phyloP scores from a whole-genome alignment of 2,329 filamentous ascomycete genomes.

The Eurotiales sp. region DNA sequence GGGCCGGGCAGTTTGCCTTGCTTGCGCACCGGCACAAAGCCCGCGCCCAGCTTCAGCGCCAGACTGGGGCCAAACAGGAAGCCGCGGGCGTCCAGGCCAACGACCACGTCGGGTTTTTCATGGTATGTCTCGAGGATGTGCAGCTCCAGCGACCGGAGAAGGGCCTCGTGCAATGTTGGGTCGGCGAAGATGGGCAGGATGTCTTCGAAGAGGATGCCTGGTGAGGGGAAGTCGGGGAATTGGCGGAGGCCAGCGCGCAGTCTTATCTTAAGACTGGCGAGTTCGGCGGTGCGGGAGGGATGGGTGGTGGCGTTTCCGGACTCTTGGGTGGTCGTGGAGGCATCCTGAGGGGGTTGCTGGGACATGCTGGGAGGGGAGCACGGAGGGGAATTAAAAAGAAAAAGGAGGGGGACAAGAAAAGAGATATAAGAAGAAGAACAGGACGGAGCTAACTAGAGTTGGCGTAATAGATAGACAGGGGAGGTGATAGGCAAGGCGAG shows the following conservation, averaged over 20 bases:
- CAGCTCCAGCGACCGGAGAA: slow-evolving; percentile 81
- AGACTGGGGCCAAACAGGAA: slow-evolving; percentile 93
- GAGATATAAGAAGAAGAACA: background rate
- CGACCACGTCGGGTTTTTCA: slow-evolving; percentile 77
- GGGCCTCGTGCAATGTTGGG: slow-evolving; percentile 66
- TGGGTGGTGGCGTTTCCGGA: slow-evolving; percentile 42
- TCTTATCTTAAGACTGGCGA: slow-evolving; percentile 61
- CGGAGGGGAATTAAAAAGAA: slow-evolving; percentile 16
- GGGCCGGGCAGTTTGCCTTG: slow-evolving; percentile 91
- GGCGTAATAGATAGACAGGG: background rate
- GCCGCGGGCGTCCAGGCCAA: slow-evolving; percentile 89
- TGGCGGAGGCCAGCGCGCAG: slow-evolving; percentile 72
- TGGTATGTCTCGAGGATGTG: slow-evolving; percentile 65
- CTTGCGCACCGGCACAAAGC: slow-evolving; percentile 93
- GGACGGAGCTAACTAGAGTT: background rate
- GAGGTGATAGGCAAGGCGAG: background rate
- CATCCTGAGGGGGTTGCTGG: slow-evolving; percentile 33
- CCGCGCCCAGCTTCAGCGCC: slow-evolving; percentile 74
- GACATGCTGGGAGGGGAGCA: slow-evolving; percentile 34
- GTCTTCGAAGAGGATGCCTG: slow-evolving; percentile 94
- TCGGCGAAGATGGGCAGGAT: slow-evolving; percentile 94
- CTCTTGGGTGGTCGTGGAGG: slow-evolving; percentile 37
- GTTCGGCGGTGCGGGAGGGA: slow-evolving; percentile 51
- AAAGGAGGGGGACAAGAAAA: slow-evolving; percentile 7
- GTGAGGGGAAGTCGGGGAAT: slow-evolving; percentile 86